A percentile compares a stretch with the other conserved stretches of the same genome.
These are phyloP conservation scores for Apium graveolens DNA, from an alignment of 129 eudicot species.

Conservation along the genomic window DNA sequence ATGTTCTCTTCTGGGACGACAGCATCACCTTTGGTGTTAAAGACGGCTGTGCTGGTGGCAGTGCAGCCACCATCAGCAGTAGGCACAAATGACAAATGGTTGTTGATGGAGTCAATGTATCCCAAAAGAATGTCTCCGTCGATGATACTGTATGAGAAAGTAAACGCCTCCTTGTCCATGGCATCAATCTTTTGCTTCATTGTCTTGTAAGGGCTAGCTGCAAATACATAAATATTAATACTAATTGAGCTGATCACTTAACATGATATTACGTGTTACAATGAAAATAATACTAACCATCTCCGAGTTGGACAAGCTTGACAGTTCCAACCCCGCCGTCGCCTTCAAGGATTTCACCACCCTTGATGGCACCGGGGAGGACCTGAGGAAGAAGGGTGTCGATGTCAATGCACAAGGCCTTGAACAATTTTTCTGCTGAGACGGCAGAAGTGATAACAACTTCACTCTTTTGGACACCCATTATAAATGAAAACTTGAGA, in stretches of 20 bases:
- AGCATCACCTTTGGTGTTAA: conserved; percentile 1
- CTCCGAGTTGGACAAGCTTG: conserved; percentile 8
- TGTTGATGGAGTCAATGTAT: background rate
- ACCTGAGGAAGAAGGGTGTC: conserved; percentile 14
- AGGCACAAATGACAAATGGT: background rate
- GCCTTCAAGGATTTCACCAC: conserved; percentile 16
- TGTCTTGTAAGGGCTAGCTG: background rate
- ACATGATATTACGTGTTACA: background rate
- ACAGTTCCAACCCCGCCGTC: conserved; percentile 17
- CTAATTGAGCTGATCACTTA: background rate
- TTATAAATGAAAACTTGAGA: background rate
- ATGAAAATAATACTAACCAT: background rate
- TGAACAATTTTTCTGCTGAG: background rate
- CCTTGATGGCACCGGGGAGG: conserved; percentile 11
- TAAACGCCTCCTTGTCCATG: background rate
- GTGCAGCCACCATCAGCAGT: background rate
- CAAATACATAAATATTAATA: background rate
- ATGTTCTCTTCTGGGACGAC: background rate
- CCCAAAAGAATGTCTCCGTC: background rate
- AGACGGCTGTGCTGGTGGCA: background rate
- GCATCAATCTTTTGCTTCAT: background rate
- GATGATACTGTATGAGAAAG: background rate
- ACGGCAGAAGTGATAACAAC: background rate
- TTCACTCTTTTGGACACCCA: conserved; percentile 8
- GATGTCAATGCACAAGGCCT: background rate